Conservation (phyloP, 257 asterid species). For the Fraxinus quadrangulata region DNA sequence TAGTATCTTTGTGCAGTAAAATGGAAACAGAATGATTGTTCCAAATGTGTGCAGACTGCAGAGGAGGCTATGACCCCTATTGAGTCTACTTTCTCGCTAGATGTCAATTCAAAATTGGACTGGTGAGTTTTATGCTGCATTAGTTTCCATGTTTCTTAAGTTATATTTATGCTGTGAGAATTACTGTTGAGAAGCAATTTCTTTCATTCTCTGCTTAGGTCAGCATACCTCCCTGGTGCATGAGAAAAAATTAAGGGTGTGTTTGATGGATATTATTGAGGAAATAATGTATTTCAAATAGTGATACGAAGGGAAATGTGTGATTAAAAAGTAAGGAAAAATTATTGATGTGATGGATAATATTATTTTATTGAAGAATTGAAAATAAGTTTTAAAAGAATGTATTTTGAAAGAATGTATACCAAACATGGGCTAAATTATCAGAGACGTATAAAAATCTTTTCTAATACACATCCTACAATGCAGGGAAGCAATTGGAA, state of each 20-base stretch:
- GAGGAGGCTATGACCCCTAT: constrained; percentile 98
- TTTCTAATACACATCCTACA: constrained; percentile 18
- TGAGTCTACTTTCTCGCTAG: constrained; percentile 97
- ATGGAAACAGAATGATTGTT: constrained; percentile 17
- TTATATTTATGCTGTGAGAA: background rate
- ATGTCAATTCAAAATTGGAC: constrained; percentile 79
- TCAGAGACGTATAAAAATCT: background rate
- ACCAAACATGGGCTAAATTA: no score
- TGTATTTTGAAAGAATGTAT: no score
- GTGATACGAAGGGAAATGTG: no score
- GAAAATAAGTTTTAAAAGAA: no score
- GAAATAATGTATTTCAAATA: no score
- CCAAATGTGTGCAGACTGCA: constrained; percentile 65
- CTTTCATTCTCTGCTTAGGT: background rate
- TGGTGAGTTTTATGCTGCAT: constrained; percentile 61
- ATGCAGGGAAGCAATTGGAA: constrained; percentile 97
- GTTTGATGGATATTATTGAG: no score
- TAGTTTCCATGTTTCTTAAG: constrained; percentile 7
- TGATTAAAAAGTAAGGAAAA: no score
- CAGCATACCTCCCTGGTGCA: background rate
- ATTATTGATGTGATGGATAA: no score
- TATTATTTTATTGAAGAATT: no score
- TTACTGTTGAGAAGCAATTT: background rate
- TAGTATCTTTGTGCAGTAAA: background rate
- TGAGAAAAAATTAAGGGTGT: no score